Base-by-base conservation (phyloP, 352 stramenopile genomes). In the Globisporangium heterothallicum region DNA sequence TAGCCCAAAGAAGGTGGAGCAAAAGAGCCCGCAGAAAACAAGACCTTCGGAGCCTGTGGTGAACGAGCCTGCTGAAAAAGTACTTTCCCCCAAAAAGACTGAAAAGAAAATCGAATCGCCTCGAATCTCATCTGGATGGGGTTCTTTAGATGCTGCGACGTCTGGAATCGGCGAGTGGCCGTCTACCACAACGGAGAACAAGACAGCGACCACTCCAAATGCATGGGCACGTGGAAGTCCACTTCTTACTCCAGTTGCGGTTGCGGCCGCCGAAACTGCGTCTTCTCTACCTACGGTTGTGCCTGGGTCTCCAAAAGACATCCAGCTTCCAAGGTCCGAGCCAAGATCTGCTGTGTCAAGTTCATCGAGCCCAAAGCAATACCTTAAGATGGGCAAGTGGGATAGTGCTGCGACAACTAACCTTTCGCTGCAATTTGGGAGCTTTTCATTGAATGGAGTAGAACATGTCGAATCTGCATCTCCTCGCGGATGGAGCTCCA, bases 341-440 rank as follows among this genome's bases (percentile, higher is more conserved):
- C 57, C 66, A 14, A 57, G 53, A 14, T 78, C 72, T 24, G 69
- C 60, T 19, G 44, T 49, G 21, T 47, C 53, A 4, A 49, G 43
- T 16, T 34, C 59, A 1, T 42, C 72, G 0, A 89, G 78, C 45
- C 81, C 81, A 42, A 86, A 86, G 38, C 75, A 78, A 52, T 92
- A 92, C 58, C 68, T 94, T 3, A 90, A 88, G 56, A 82, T 94
- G 63, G 84, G 84, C 49, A 86, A 85, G 47, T 94, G 84, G 84
- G 84, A 92, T 34, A 86, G 58, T 38, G 74, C 68, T 8, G 77
- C 70, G 10, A 61, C 76, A 16, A 63, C 78, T 3, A 89, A 92
- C 59, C 55, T 94, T 21, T 88, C 80, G 42, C 72, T 94, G 29
- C 84, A 94, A 63, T 94, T 94, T 66, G 84, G 84, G 12, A 94